Conservation (phyloP, 768 basidiomycete genomes). For the Hericium erinaceus region DNA sequence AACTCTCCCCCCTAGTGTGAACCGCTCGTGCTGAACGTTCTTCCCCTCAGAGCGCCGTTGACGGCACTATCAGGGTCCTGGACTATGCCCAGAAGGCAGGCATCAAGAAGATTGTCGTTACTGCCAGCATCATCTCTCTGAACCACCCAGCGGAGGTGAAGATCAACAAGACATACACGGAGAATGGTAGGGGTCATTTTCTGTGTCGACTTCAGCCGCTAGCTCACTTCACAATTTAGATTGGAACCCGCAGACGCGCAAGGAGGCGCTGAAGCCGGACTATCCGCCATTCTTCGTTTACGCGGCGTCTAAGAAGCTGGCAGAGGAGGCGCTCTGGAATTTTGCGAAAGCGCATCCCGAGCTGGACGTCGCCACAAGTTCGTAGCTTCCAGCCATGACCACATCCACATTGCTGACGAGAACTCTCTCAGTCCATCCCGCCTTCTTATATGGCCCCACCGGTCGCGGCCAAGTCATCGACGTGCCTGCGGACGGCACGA, state of each 20-base stretch:
- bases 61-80: constrained; percentile 9
- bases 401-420: background rate
- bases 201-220: background rate
- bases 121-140: constrained; percentile 5
- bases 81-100: constrained; percentile 1
- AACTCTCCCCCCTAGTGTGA: no score
- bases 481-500: constrained; percentile 11
- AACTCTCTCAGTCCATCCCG: constrained; percentile 18
- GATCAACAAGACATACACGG: background rate
- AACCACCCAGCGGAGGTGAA: background rate
- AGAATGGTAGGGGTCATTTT: background rate
- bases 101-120: constrained; percentile 7
- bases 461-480: constrained; percentile 8
- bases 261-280: background rate
- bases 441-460: constrained; percentile 20
- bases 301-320: background rate
- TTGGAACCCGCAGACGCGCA: background rate
- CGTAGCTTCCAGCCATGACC: background rate
- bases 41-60: background rate
- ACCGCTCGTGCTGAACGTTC: no score
- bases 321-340: background rate
- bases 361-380: background rate
- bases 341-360: background rate
- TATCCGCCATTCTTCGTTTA: background rate
- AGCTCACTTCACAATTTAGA: background rate